phyloP scores from a whole-genome alignment of 331 rosid species.

The Erythrophleum ivorense region DNA sequence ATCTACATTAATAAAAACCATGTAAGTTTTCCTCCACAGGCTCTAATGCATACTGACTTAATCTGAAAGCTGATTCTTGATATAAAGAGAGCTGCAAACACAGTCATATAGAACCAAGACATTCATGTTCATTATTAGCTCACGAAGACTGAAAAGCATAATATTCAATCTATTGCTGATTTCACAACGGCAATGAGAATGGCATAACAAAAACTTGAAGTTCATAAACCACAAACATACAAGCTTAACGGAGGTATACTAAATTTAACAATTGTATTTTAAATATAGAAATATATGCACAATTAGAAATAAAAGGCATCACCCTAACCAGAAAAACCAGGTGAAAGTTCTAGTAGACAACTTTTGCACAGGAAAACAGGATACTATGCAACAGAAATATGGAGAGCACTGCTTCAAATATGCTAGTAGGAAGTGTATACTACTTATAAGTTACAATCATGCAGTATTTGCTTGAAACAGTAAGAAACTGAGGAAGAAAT shows the following conservation, averaged over 20 bases:
- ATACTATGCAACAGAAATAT: conserved; percentile 5
- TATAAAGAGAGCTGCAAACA: conserved; percentile 11
- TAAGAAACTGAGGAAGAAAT: conserved; percentile 30
- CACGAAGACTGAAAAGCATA: conserved; percentile 3
- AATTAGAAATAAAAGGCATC: conserved; percentile 17
- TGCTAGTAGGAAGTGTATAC: conserved; percentile 6
- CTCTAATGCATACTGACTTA: conserved; percentile 30
- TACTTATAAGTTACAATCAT: background rate
- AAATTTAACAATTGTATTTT: background rate
- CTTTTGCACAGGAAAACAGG: conserved; percentile 36
- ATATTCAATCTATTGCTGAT: background rate
- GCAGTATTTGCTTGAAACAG: conserved; percentile 24
- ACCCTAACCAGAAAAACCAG: conserved; percentile 18
- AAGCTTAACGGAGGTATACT: background rate
- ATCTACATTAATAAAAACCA: conserved; percentile 53
- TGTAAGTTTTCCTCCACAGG: conserved; percentile 45
- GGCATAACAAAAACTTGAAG: conserved; percentile 6
- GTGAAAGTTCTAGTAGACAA: conserved; percentile 20
- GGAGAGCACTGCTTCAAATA: background rate
- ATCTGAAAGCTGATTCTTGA: conserved; percentile 17
- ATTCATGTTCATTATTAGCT: conserved; percentile 3
- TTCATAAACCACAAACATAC: conserved; percentile 30
- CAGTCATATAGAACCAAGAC: conserved; percentile 16
- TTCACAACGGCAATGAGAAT: conserved; percentile 21
- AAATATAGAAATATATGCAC: background rate